These are phyloP conservation scores for Aureobasidium sp. DNA, from an alignment of 2,329 filamentous ascomycete genomes.

Conservation along the genomic window DNA sequence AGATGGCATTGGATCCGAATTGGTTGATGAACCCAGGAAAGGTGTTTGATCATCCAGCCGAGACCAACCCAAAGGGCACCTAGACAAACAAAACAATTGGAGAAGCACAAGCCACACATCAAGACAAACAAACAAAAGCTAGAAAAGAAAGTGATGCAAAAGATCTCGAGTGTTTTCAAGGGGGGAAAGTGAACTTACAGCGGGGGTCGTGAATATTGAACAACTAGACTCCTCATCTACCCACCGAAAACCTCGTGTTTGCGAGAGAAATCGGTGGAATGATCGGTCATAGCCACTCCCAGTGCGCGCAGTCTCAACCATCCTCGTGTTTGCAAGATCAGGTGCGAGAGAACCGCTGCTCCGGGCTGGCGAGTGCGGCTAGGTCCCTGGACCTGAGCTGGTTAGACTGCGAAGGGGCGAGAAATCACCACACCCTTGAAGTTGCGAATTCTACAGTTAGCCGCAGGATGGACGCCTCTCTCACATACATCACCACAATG, in stretches of 20 bases:
- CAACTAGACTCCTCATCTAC: neutral
- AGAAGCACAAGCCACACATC: neutral
- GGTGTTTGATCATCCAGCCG: constrained; percentile 57
- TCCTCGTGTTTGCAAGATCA: neutral
- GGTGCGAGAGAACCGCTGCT: neutral
- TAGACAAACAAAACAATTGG: neutral
- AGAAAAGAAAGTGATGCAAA: neutral
- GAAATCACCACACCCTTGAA: neutral
- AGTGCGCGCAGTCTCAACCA: neutral
- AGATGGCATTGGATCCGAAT: constrained; percentile 69
- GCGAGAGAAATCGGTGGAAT: neutral
- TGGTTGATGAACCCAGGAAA: constrained; percentile 92
- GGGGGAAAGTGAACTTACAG: neutral
- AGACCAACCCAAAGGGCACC: neutral
- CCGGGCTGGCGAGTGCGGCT: neutral
- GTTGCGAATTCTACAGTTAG: neutral
- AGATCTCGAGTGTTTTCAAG: neutral
- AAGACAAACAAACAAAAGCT: neutral
- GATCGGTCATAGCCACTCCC: neutral
- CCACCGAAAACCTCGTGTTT: neutral
- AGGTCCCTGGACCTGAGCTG: neutral
- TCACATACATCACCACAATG: neutral
- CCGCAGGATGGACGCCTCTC: neutral
- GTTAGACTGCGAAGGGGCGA: neutral
- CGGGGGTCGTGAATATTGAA: neutral